phyloP scores from a whole-genome alignment of 2,329 filamentous ascomycete genomes.

The Trichoderma sp. region DNA sequence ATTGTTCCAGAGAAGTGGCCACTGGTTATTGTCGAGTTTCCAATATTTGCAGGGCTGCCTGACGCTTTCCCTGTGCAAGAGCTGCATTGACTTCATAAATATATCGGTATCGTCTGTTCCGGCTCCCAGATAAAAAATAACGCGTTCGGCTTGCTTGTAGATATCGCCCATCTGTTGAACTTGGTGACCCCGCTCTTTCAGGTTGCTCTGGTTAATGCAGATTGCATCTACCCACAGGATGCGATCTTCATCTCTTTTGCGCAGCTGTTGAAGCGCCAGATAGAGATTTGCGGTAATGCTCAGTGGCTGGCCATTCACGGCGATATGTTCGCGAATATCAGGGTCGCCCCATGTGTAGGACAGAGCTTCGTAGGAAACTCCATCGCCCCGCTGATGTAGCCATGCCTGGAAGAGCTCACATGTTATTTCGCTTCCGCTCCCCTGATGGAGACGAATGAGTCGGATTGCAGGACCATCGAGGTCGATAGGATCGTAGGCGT shows the following conservation, averaged over 20 bases:
- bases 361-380: slow-evolving; percentile 9
- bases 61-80: not conserved
- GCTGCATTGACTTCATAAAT: slow-evolving; percentile 3
- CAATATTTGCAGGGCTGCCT: not conserved
- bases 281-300: slow-evolving; percentile 8
- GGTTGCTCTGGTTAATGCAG: slow-evolving; percentile 11
- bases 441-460: not conserved
- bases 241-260: not conserved
- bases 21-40: not conserved
- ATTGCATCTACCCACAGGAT: not conserved
- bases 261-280: not conserved
- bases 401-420: slow-evolving; percentile 6
- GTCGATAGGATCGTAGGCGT: not conserved
- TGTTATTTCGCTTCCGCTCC: not conserved
- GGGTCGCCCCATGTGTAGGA: slow-evolving; percentile 14
- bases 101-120: not conserved
- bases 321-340: not conserved
- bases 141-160: slow-evolving; percentile 1
- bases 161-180: slow-evolving; percentile 13
- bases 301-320: not conserved
- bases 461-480: not conserved
- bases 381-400: not conserved
- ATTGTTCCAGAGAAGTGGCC: not conserved
- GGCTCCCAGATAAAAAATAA: slow-evolving; percentile 10
- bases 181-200: slow-evolving; percentile 9